Conservation (phyloP, 257 asterid species). For the Fraxinus pennsylvanica region DNA sequence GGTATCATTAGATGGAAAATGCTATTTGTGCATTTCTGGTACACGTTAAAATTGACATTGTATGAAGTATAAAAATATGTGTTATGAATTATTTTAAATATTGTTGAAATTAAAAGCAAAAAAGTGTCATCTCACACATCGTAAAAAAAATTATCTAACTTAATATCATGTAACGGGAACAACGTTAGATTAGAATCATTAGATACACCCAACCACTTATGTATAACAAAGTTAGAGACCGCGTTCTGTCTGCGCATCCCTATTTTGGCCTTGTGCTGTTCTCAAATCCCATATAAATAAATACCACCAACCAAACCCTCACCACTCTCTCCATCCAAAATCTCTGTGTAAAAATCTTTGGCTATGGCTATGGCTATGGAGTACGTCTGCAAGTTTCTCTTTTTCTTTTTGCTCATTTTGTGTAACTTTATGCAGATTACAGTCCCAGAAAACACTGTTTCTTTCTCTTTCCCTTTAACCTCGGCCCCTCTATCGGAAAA, state of each 20-base stretch:
- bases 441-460: slow-evolving; percentile 29
- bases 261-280: slow-evolving; percentile 30
- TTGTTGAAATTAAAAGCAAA: too few species aligned
- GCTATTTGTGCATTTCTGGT: too few species aligned
- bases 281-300: slow-evolving; percentile 36
- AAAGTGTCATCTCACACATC: too few species aligned
- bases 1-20: slow-evolving; percentile 8
- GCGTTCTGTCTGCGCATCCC: slow-evolving; percentile 36
- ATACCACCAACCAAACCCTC: slow-evolving; percentile 29
- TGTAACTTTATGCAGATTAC: slow-evolving; percentile 27
- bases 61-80: too few species aligned
- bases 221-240: slow-evolving; percentile 34
- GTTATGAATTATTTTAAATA: too few species aligned
- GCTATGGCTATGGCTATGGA: slow-evolving; percentile 40
- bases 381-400: neutral
- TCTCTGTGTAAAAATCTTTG: neutral
- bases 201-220: slow-evolving; percentile 40
- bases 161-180: too few species aligned
- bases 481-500: slow-evolving; percentile 41
- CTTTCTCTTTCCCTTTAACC: slow-evolving; percentile 56
- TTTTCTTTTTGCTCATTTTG: slow-evolving; percentile 28
- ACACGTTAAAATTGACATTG: too few species aligned
- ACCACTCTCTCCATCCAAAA: neutral
- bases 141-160: too few species aligned
- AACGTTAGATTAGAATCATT: neutral